Evolutionary conservation across 805 yeast species (phyloP).

Genomic region (Candida oleophila): DNA sequence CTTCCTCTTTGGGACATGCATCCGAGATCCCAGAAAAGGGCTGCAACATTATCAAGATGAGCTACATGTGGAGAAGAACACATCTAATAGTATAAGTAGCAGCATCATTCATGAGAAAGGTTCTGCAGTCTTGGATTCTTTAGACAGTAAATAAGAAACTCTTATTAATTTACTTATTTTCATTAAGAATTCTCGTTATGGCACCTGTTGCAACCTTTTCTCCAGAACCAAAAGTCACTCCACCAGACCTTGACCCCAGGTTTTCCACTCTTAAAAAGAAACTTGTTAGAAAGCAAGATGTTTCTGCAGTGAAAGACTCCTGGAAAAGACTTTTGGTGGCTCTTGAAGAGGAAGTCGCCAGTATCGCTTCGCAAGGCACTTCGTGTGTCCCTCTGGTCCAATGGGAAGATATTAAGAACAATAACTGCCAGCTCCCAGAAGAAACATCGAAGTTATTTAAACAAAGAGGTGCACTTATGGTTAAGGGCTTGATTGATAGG

Average conservation of each 20-base stretch:
- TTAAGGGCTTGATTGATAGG: constrained; percentile 15
- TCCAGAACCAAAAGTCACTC: not conserved
- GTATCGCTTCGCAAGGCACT: constrained; percentile 19
- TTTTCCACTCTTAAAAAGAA: constrained; percentile 16
- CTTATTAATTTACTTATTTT: too few relatives aligned
- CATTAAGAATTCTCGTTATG: too few relatives aligned
- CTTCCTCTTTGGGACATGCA: too few relatives aligned
- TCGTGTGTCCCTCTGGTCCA: constrained; percentile 20
- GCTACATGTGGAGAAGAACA: too few relatives aligned
- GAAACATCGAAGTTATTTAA: constrained; percentile 10
- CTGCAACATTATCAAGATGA: too few relatives aligned
- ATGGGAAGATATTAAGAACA: constrained; percentile 16
- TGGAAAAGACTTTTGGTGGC: constrained; percentile 27
- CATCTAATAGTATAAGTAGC: too few relatives aligned
- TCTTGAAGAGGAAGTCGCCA: constrained; percentile 18
- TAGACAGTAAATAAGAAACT: too few relatives aligned
- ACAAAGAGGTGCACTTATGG: constrained; percentile 15
- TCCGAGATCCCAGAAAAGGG: too few relatives aligned
- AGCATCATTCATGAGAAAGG: too few relatives aligned
- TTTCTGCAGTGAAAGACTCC: constrained; percentile 22
- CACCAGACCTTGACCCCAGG: constrained; percentile 7
- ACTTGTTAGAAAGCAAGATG: constrained; percentile 23
- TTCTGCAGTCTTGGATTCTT: too few relatives aligned
- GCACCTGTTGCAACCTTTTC: not conserved
- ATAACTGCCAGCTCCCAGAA: constrained; percentile 9